A percentile compares a stretch with the other conserved stretches of the same genome.
Conservation (phyloP, 164 flowering plant species). For the Litsea cubeba region DNA sequence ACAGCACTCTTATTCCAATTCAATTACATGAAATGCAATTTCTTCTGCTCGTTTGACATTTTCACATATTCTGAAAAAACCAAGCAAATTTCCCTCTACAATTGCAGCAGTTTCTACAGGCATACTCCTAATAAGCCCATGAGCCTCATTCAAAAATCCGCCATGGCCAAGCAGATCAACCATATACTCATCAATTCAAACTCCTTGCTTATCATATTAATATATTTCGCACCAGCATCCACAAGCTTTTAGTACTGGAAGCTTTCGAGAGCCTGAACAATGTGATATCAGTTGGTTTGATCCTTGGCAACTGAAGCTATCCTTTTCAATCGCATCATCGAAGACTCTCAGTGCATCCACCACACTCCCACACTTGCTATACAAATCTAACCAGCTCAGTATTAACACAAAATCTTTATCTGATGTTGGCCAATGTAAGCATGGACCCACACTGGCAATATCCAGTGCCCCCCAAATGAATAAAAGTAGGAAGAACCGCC, state of each 20-base stretch:
- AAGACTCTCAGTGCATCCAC: constrained; percentile 22
- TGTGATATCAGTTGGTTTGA: constrained; percentile 25
- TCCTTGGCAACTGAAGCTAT: constrained; percentile 19
- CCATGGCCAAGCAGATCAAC: constrained; percentile 30
- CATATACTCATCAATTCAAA: constrained; percentile 25
- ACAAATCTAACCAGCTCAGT: constrained; percentile 22
- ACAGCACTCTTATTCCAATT: constrained; percentile 22
- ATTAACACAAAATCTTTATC: constrained; percentile 21
- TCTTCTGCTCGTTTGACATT: constrained; percentile 25
- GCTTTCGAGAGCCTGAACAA: constrained; percentile 29
- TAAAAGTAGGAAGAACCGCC: too few species aligned
- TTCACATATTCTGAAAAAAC: constrained; percentile 24
- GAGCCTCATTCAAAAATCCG: constrained; percentile 22
- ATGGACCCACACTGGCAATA: constrained; percentile 20
- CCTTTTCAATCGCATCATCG: constrained; percentile 13
- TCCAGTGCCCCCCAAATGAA: too few species aligned
- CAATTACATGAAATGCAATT: constrained; percentile 19
- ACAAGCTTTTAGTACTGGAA: constrained; percentile 23
- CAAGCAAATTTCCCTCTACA: constrained; percentile 22
- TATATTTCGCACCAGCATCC: constrained; percentile 19
- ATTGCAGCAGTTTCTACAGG: constrained; percentile 27
- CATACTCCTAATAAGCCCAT: constrained; percentile 21
- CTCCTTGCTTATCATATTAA: constrained; percentile 19
- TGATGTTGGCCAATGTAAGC: constrained; percentile 14
- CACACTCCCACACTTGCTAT: constrained; percentile 25